Evolutionary conservation across 2,329 filamentous ascomycete species (phyloP).

Genomic region (Aureobasidium melanogenum): DNA sequence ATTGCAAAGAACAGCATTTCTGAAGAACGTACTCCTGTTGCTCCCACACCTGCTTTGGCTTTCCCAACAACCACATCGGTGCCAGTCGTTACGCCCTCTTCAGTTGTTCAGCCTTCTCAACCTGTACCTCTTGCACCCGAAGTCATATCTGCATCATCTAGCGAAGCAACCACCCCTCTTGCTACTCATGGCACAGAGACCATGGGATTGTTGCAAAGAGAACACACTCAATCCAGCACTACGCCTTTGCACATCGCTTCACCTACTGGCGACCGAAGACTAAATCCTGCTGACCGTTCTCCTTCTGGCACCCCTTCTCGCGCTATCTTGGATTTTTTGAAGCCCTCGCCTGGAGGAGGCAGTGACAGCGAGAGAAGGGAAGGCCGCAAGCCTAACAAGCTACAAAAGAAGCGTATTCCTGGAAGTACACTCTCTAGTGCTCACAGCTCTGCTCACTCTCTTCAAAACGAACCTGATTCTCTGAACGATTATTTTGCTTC

Average conservation of each 20-base stretch:
- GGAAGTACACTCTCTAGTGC: constrained; percentile 75
- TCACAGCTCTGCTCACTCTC: constrained; percentile 76
- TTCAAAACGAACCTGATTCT: constrained; percentile 24
- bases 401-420: constrained; percentile 79
- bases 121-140: constrained; percentile 24
- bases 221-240: constrained; percentile 13
- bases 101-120: constrained; percentile 2
- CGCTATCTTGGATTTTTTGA: constrained; percentile 57
- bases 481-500: constrained; percentile 26
- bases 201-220: constrained; percentile 23
- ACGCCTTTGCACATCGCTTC: constrained; percentile 16
- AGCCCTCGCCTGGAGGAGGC: constrained; percentile 53
- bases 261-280: constrained; percentile 13
- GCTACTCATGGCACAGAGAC: constrained; percentile 22
- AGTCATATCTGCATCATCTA: constrained; percentile 32
- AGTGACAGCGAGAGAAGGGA: constrained; percentile 49
- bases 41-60: constrained; percentile 21
- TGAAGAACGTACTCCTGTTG: constrained; percentile 20
- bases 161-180: constrained; percentile 28
- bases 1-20: constrained; percentile 13
- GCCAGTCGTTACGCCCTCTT: constrained; percentile 9
- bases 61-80: constrained; percentile 25
- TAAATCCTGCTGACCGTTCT: constrained; percentile 20
- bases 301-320: constrained; percentile 20
- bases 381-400: constrained; percentile 72